Conservation (phyloP, 306 rosid species). For the Fragaria ananassa region DNA sequence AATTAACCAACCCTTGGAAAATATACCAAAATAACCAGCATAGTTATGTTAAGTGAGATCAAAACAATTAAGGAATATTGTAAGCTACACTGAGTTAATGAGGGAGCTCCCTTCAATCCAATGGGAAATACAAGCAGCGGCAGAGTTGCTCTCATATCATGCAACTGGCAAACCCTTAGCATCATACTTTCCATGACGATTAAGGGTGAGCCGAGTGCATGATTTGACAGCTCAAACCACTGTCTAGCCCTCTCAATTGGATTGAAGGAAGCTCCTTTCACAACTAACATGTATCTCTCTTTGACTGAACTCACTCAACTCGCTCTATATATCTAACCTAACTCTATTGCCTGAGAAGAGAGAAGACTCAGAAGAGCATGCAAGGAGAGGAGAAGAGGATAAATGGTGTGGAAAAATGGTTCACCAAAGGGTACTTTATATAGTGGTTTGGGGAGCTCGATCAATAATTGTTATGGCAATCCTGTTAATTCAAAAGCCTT, state of each 20-base stretch:
- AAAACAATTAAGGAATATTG: neutral
- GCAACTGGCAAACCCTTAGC: neutral
- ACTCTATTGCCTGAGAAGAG: neutral
- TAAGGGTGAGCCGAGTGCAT: neutral
- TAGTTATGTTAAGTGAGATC: too few species aligned
- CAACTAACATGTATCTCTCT: neutral
- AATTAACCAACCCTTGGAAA: neutral
- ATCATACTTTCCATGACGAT: neutral
- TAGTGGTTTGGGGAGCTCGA: neutral
- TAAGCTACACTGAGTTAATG: neutral
- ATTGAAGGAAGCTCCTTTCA: neutral
- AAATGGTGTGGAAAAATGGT: neutral
- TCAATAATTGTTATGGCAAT: neutral
- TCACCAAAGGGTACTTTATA: neutral
- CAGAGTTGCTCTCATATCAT: neutral
- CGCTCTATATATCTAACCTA: neutral
- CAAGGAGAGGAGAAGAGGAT: neutral
- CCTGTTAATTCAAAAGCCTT: neutral
- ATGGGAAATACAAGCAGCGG: neutral
- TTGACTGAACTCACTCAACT: too few species aligned
- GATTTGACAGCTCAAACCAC: neutral
- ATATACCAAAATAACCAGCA: neutral
- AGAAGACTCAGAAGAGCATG: neutral
- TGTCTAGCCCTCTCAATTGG: neutral
- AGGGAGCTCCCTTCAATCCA: constrained; percentile 4